These are phyloP conservation scores for Nicotiana undulata DNA, from an alignment of 257 asterid species.

Conservation along the genomic window DNA sequence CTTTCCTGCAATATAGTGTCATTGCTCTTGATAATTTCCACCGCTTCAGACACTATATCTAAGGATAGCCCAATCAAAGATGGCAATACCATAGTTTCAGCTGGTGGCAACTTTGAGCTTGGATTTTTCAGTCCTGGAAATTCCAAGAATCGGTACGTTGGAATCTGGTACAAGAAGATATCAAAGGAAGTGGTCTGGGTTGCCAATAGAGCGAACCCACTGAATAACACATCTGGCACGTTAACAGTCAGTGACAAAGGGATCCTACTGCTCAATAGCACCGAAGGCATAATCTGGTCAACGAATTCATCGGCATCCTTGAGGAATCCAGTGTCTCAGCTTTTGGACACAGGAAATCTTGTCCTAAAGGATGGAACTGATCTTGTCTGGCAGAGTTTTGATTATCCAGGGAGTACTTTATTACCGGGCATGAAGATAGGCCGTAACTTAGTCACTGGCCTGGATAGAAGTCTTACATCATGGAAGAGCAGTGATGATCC, in stretches of 20 bases:
- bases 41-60: background rate
- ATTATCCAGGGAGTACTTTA: conserved; percentile 6
- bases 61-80: background rate
- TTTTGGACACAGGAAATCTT: conserved; percentile 15
- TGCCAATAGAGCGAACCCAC: conserved; percentile 12
- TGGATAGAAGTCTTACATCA: conserved; percentile 1
- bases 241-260: conserved; percentile 7
- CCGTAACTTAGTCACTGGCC: background rate
- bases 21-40: background rate
- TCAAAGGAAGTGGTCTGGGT: conserved; percentile 12
- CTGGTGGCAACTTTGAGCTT: conserved; percentile 1
- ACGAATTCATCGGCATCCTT: background rate
- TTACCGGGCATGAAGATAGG: conserved; percentile 19
- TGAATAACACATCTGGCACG: conserved; percentile 6
- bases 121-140: conserved; percentile 10
- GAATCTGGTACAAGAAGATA: conserved; percentile 2
- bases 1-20: background rate
- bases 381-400: conserved; percentile 13
- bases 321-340: background rate
- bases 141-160: background rate
- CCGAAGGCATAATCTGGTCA: conserved; percentile 7
- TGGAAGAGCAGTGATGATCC: conserved; percentile 19
- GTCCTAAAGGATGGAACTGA: background rate
- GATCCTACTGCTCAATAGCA: background rate
- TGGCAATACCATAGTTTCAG: conserved; percentile 1